These are phyloP conservation scores for Trichomonas gallinae DNA, from an alignment of 208 protist species.

Conservation along the genomic window DNA sequence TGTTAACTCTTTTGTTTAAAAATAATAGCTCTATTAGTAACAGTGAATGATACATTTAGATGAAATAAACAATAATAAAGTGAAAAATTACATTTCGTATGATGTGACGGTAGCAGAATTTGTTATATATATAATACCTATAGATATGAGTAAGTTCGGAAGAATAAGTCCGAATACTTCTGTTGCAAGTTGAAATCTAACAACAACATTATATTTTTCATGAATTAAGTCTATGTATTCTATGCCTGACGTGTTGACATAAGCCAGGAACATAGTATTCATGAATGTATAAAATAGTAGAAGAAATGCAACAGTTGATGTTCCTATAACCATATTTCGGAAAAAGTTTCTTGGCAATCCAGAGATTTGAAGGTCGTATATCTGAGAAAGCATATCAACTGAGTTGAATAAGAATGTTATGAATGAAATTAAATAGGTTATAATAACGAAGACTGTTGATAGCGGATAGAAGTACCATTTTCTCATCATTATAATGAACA, in stretches of 20 bases:
- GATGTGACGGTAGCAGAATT: neutral
- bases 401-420: neutral
- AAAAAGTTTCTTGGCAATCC: neutral
- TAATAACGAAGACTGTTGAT: neutral
- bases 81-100: too few species aligned
- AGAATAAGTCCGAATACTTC: neutral
- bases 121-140: neutral
- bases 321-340: neutral
- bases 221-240: neutral
- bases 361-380: neutral
- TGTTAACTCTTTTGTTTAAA: too few species aligned
- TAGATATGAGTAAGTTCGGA: neutral
- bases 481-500: neutral
- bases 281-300: neutral
- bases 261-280: neutral
- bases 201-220: neutral
- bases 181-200: neutral
- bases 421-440: neutral
- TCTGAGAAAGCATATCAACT: neutral
- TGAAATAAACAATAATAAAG: too few species aligned
- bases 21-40: too few species aligned
- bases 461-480: neutral
- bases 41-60: too few species aligned
- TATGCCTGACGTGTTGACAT: neutral
- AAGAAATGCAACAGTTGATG: neutral